A percentile compares a stretch with the other conserved stretches of the same genome.
Conservation (phyloP, 2,329 filamentous ascomycete species). For the Lachnellula hyalina region DNA sequence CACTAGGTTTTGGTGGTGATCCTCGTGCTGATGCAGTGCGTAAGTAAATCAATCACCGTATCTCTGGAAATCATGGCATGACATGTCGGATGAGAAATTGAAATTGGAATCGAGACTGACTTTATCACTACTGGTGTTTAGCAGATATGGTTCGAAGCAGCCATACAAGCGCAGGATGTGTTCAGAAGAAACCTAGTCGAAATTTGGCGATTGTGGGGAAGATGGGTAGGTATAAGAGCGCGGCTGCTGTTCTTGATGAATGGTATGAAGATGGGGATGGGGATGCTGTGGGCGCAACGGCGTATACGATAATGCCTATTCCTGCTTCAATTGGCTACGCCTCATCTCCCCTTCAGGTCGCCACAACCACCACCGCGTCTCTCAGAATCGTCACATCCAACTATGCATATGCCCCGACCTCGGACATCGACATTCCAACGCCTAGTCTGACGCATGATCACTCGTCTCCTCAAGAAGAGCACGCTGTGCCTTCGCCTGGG, state of each 20-base stretch:
- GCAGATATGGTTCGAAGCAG: too few species aligned
- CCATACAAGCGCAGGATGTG: neutral
- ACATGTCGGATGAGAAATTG: neutral
- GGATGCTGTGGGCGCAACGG: neutral
- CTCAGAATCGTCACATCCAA: neutral
- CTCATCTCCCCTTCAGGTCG: neutral
- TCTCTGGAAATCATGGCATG: neutral
- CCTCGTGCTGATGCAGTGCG: neutral
- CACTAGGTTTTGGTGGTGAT: neutral
- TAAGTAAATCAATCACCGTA: neutral
- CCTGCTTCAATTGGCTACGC: neutral
- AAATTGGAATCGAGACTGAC: neutral
- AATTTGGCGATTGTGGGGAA: neutral
- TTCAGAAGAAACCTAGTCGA: neutral
- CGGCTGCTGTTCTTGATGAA: neutral
- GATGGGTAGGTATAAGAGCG: neutral
- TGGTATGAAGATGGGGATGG: neutral
- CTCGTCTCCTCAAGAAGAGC: neutral
- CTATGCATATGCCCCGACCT: too few species aligned
- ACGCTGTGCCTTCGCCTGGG: neutral
- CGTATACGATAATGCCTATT: neutral
- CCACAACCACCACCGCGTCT: neutral
- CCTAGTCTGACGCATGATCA: neutral
- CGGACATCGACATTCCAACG: neutral
- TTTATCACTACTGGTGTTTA: neutral